Evolutionary conservation across 2,329 filamentous ascomycete genomes (phyloP).

Genomic region (Chrysosphaeria jannelii): DNA sequence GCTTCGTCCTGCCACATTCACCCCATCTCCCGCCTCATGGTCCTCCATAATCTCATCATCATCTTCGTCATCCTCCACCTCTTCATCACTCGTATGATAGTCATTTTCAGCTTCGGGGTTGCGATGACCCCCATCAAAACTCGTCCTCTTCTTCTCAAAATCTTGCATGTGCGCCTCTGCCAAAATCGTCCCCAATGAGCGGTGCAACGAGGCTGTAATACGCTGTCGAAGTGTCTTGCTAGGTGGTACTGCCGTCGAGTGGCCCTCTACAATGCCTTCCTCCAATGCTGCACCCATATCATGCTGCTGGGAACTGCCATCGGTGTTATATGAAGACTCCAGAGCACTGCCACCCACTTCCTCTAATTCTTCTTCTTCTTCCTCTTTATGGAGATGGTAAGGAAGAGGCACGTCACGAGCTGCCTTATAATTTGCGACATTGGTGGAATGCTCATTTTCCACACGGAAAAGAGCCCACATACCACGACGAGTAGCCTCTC

Average conservation of each 20-base stretch:
- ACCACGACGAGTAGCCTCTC: conserved; percentile 58
- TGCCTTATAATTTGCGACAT: conserved; percentile 72
- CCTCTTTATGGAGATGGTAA: conserved; percentile 25
- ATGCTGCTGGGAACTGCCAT: neutral
- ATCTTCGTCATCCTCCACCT: too few species aligned
- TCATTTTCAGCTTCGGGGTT: too few species aligned
- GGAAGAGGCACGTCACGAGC: conserved; percentile 66
- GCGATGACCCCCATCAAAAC: too few species aligned
- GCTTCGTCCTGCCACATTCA: too few species aligned
- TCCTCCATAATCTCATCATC: too few species aligned
- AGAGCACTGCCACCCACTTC: neutral
- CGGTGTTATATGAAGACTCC: neutral
- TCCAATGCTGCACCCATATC: neutral
- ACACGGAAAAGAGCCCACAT: conserved; percentile 85
- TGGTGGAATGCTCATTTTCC: conserved; percentile 90
- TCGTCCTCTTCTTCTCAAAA: conserved; percentile 56
- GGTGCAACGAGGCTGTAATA: conserved; percentile 9
- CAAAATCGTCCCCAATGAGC: conserved; percentile 26
- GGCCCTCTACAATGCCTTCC: neutral
- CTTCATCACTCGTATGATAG: too few species aligned
- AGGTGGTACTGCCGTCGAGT: neutral
- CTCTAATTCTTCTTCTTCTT: conserved; percentile 2
- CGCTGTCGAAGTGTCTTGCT: conserved; percentile 7
- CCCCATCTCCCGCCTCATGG: too few species aligned
- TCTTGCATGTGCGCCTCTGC: conserved; percentile 69